Base-by-base conservation (phyloP, 306 rosid genomes). In the Rosa persica region DNA sequence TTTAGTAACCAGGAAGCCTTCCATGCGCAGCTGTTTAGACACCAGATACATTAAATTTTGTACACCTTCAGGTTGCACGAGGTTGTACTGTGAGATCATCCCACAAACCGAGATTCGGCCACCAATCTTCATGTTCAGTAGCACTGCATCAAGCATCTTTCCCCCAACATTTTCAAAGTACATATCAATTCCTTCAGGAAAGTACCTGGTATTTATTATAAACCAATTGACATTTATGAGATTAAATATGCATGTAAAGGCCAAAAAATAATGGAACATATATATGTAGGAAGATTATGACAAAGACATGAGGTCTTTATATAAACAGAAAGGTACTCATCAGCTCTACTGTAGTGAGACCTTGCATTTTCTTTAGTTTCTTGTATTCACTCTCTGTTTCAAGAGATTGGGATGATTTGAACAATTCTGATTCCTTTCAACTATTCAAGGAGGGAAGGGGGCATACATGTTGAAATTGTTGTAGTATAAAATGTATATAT, bases 51-150 rank as follows among this genome's bases (percentile, higher is more conserved):
- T 22, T 30, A 90, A 55, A 73, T 89, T 89, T 48, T 77, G 81
- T 3, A 89, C 82, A 25, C 93, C 92, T 77, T 89, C 84, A 34
- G 86, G 88, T 67, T 85, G 79, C 57, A 80, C 88, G 25, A 84
- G 83, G 54, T 88, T 86, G 81, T 88, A 88, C 67, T 90, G 83
- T 7, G 86, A 79, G 55, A 88, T 83, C 96, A 93, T 86, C 74
- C 96, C 96, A 43, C 79, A 76, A 27, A 62, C 46, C 17, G 79
- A 43, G 12, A 76, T 61, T 8, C 72, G 79, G 20, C 79, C 48
- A 0, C 38, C 12, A 6, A 64, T 17, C 23, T 44, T 76, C 60
- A 76, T 76, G 80, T 83, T 83, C 0, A 4, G 54, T 19, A 83
- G 83, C 71, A 83, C 86, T 4, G 86, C 86, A 74, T 83, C 86